These are phyloP conservation scores for Erythrobasidium hasegawianum DNA, from an alignment of 1,284 basidiomycete species.

Conservation along the genomic window DNA sequence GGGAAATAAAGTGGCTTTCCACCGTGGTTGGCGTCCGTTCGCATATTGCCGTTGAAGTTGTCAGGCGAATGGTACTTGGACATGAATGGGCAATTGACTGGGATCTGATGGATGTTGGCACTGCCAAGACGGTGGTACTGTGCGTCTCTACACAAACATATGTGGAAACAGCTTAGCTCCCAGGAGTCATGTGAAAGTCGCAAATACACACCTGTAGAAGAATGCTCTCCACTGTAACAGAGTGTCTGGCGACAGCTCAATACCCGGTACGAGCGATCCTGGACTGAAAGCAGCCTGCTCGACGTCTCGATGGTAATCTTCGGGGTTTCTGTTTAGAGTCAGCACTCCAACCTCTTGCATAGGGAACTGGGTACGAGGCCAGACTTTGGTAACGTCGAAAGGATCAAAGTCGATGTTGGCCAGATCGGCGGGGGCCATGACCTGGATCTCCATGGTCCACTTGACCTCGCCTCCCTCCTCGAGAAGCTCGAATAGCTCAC, in stretches of 20 bases:
- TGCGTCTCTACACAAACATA: slow-evolving; percentile 47
- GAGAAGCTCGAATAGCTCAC: slow-evolving; percentile 51
- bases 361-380: slow-evolving; percentile 47
- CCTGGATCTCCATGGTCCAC: slow-evolving; percentile 43
- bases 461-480: slow-evolving; percentile 49
- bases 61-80: slow-evolving; percentile 45
- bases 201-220: slow-evolving; percentile 41
- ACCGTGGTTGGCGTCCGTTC: slow-evolving; percentile 46
- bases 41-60: slow-evolving; percentile 47
- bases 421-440: slow-evolving; percentile 50
- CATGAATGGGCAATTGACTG: slow-evolving; percentile 40
- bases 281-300: slow-evolving; percentile 50
- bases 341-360: slow-evolving; percentile 51
- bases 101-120: slow-evolving; percentile 48
- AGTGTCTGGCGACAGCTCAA: slow-evolving; percentile 48
- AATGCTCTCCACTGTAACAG: slow-evolving; percentile 47
- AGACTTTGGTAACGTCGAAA: slow-evolving; percentile 51
- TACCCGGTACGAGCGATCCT: slow-evolving; percentile 48
- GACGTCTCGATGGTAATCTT: slow-evolving; percentile 49
- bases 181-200: too few relatives aligned
- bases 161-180: too few relatives aligned
- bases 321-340: slow-evolving; percentile 51
- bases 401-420: slow-evolving; percentile 49
- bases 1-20: slow-evolving; percentile 48
- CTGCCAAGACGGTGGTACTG: slow-evolving; percentile 46